phyloP scores from a whole-genome alignment of 495 filamentous ascomycete genomes.

The Aspergillus baeticus region DNA sequence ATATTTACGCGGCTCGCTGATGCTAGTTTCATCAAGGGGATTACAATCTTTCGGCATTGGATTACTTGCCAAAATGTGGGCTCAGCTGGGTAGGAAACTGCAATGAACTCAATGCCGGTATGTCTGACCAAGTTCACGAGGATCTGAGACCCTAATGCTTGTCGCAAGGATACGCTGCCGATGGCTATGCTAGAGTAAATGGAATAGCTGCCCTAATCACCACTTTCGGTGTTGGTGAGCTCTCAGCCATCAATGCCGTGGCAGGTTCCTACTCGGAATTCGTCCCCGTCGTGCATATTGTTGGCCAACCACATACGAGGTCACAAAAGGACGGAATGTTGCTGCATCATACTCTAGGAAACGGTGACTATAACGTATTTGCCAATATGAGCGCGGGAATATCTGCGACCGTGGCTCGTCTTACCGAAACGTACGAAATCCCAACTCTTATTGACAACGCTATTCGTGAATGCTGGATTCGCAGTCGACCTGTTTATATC shows the following conservation, averaged over 20 bases:
- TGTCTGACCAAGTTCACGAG: neutral
- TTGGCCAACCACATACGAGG: slow-evolving; percentile 55
- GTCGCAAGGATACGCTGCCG: slow-evolving; percentile 61
- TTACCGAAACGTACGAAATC: slow-evolving; percentile 68
- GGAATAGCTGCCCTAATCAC: slow-evolving; percentile 65
- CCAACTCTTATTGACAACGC: slow-evolving; percentile 76
- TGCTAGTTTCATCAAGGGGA: slow-evolving; percentile 24
- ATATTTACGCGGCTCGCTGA: neutral
- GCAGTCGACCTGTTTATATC: slow-evolving; percentile 78
- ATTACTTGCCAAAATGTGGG: slow-evolving; percentile 58
- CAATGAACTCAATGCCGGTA: slow-evolving; percentile 69
- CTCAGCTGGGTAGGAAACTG: slow-evolving; percentile 68
- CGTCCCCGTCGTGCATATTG: slow-evolving; percentile 64
- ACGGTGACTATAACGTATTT: slow-evolving; percentile 88
- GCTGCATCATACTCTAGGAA: slow-evolving; percentile 92
- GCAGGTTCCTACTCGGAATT: slow-evolving; percentile 63
- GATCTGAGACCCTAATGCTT: neutral
- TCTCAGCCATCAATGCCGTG: slow-evolving; percentile 67
- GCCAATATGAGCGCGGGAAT: slow-evolving; percentile 71
- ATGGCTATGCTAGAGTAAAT: slow-evolving; percentile 69
- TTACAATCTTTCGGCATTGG: slow-evolving; percentile 56
- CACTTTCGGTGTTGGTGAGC: slow-evolving; percentile 70
- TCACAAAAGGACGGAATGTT: slow-evolving; percentile 58
- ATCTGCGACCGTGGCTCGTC: slow-evolving; percentile 64
- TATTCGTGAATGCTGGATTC: slow-evolving; percentile 74